Evolutionary conservation across 306 rosid species (phyloP), one percentile per base, ranked within the genome.

Genomic region (Astragalus glycyphyllos): DNA sequence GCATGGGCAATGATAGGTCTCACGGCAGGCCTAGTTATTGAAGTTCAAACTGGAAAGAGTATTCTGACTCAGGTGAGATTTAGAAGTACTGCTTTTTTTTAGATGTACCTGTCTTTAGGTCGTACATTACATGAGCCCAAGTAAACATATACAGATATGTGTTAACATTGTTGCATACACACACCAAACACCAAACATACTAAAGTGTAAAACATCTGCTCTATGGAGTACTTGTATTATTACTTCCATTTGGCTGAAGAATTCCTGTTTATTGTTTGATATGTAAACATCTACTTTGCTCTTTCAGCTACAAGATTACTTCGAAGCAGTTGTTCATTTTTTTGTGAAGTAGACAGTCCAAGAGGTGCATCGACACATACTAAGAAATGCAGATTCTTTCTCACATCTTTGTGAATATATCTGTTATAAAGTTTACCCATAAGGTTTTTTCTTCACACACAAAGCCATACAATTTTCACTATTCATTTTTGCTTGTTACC

Each of bases 1-100:
- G 98, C 97, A 40, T 90, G 96, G 97, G 98, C 98, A 45, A 94
- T 94, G 95, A 84, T 90, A 55, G 98, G 97, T 50, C 91, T 94
- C 62, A 87, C 98, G 0, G 90, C 85, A 8, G 97, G 96, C 65
- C 84, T 93, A 66, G 88, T 90, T 58, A 77, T 88, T 45, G 97
- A 93, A 84, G 94, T 84, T 49, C 88, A 88, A 80, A 90, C 96
- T 40, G 98, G 97, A 63, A 94, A 86, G 74, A 71, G 76, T 46
- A 94, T 94, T 77, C 80, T 67, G 12, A 64, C 82, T 51, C 97
- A 94, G 98, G 98, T 94, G 67, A 73, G 46, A 14, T 66, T 72
- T 31, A 49, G 46, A 64, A 31, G 44, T 47, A 17, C 70, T n/a
- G 29, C 11, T 32, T 51, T 61, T 61, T 35, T 46, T 49, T 42